Evolutionary conservation across 208 protist genomes (phyloP), one percentile per base, ranked within the genome.

Genomic region (Leishmania braziliensis): DNA sequence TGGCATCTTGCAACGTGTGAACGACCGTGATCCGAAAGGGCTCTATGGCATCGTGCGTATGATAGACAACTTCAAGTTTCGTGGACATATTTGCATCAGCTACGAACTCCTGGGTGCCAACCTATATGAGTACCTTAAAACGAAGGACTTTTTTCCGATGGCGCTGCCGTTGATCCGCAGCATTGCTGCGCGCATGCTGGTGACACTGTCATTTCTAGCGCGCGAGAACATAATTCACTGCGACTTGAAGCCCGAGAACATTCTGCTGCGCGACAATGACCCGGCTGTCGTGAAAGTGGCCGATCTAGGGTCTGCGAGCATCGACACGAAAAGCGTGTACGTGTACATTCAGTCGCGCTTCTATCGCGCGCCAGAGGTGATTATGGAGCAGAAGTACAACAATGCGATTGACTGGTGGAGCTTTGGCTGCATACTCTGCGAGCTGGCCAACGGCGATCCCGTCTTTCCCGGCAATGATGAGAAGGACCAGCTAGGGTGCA

Each of bases 241-340:
- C 74, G 98, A 99, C 81, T 76, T 99, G 63, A 99, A 99, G 87
- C 98, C 98, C 8, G 98, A 99, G 87, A 99, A 99, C 85, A 94
- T 99, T 62, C 86, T 99, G 10, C 83, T 98, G 29, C 87, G 88
- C 76, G 78, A 88, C 26, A 75, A 89, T 23, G 91, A 92, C 69
- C 92, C 91, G 43, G 88, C 89, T 33, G 89, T 84, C 29, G 98
- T 99, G 84, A 99, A 99, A 82, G 90, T 99, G 26, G 99, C 98
- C 77, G 99, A 99, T 88, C 97, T 99, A 75, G 99, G 99, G 33
- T 98, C 96, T n/a, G 95, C 94, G 14, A 99, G 98, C 91, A 99
- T 97, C 86, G 96, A 98, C 62, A 84, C 96, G 58, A 84, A 97
- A 70, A 89, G 89, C 48, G 75, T 90, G 33, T 98, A 95, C 81